Percentiles rank a stretch among this genome's conserved stretches.
Conservation (phyloP, 345 rosid genomes). For the Camelina hispida region DNA sequence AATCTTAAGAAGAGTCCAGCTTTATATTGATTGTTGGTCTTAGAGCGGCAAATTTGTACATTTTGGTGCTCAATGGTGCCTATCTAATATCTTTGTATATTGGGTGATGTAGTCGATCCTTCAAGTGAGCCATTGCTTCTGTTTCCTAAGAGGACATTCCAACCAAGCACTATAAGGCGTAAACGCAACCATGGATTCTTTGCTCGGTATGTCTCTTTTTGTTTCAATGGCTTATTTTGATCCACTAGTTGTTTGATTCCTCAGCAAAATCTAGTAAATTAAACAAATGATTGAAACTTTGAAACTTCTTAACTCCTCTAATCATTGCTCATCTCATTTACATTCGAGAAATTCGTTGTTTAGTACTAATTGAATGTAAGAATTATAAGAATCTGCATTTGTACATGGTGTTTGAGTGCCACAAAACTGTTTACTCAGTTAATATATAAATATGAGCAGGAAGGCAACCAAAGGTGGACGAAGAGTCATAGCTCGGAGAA, state of each 20-base stretch:
- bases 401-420: constrained; percentile 19
- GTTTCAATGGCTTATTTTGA: not conserved
- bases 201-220: constrained; percentile 65
- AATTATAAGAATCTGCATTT: not conserved
- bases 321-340: not conserved
- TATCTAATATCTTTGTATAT: not conserved
- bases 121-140: constrained; percentile 75
- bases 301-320: not conserved
- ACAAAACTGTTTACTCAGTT: constrained; percentile 22
- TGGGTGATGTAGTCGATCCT: constrained; percentile 61
- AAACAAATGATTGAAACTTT: not conserved
- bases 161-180: constrained; percentile 84
- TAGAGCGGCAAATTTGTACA: constrained; percentile 4
- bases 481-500: constrained; percentile 93
- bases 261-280: not conserved
- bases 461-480: constrained; percentile 98
- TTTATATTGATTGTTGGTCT: not conserved
- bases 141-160: constrained; percentile 82
- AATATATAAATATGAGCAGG: constrained; percentile 55
- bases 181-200: constrained; percentile 92
- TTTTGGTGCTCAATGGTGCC: not conserved
- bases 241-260: not conserved
- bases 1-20: not conserved
- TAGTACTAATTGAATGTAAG: not conserved
- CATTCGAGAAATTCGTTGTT: not conserved